phyloP scores from a whole-genome alignment of 129 eudicot genomes.

The Pittosporum tobira region DNA sequence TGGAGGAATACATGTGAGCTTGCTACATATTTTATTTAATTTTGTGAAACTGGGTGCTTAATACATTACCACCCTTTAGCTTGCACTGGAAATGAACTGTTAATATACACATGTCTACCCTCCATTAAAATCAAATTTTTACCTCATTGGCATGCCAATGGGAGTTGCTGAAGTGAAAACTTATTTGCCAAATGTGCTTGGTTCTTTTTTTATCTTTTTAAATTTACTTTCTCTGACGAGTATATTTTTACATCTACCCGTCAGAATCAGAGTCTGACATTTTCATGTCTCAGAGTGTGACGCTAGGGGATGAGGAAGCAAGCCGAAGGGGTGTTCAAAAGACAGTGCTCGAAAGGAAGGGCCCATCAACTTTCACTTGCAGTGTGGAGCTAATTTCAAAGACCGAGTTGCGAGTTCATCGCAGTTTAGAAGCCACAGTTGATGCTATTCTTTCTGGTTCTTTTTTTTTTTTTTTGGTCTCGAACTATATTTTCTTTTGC shows the following conservation, averaged over 20 bases:
- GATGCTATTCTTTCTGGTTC: conserved; percentile 88
- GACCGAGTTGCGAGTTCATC: conserved; percentile 67
- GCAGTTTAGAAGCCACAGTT: conserved; percentile 71
- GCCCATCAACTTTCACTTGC: conserved; percentile 80
- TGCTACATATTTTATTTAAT: background rate
- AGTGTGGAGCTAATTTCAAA: conserved; percentile 92
- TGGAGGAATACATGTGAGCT: conserved; percentile 85
- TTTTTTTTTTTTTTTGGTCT: conserved; percentile 8
- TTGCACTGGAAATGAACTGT: background rate
- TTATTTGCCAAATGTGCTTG: too few species aligned
- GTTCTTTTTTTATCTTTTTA: too few species aligned
- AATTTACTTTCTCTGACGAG: too few species aligned
- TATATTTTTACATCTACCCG: too few species aligned
- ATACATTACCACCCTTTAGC: background rate
- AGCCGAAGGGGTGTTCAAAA: conserved; percentile 93
- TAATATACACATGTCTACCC: too few species aligned
- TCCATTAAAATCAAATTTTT: too few species aligned
- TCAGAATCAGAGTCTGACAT: background rate
- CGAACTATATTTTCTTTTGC: background rate
- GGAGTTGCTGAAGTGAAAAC: too few species aligned
- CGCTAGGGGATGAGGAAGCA: conserved; percentile 97
- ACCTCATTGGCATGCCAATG: too few species aligned
- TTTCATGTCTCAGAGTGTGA: conserved; percentile 59
- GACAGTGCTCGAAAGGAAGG: conserved; percentile 81
- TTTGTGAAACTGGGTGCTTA: background rate